Conservation (phyloP, 208 protist genomes). For the Crithidia fasciculata region DNA sequence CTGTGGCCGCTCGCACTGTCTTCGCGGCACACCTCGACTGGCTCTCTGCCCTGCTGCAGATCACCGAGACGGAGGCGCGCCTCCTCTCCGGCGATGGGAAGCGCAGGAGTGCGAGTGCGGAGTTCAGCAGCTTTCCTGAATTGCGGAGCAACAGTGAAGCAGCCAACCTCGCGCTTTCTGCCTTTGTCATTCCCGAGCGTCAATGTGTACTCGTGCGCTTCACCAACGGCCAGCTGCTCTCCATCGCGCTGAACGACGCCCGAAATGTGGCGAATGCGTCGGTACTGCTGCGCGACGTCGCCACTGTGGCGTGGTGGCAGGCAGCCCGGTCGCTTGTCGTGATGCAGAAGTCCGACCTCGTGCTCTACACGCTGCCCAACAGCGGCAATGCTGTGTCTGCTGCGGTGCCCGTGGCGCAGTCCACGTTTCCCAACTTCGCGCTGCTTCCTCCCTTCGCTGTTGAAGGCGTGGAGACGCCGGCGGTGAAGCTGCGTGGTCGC, state of each 20-base stretch:
- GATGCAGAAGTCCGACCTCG: slow-evolving; percentile 43
- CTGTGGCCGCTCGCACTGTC: slow-evolving; percentile 55
- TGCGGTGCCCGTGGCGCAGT: not conserved
- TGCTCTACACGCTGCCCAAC: slow-evolving; percentile 36
- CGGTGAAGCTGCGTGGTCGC: slow-evolving; percentile 35
- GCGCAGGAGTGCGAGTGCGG: slow-evolving; percentile 18
- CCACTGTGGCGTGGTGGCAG: slow-evolving; percentile 46
- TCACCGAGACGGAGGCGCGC: slow-evolving; percentile 73
- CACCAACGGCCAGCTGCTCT: slow-evolving; percentile 29
- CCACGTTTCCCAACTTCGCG: slow-evolving; percentile 57
- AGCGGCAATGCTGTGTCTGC: not conserved
- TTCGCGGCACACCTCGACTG: slow-evolving; percentile 55
- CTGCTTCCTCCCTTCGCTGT: slow-evolving; percentile 53
- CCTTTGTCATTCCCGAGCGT: slow-evolving; percentile 18
- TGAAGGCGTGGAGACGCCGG: slow-evolving; percentile 35
- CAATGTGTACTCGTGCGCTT: slow-evolving; percentile 42
- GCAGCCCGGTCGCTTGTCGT: slow-evolving; percentile 36
- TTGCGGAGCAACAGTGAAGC: slow-evolving; percentile 6
- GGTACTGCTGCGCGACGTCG: slow-evolving; percentile 43
- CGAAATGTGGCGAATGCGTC: slow-evolving; percentile 9
- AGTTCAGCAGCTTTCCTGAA: slow-evolving; percentile 17
- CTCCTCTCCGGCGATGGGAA: slow-evolving; percentile 70
- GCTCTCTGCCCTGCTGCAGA: slow-evolving; percentile 67
- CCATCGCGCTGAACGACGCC: slow-evolving; percentile 14
- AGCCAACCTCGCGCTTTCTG: slow-evolving; percentile 20